Percentiles rank a stretch among this genome's conserved stretches.
These are phyloP conservation scores for Fragilariopsis cylindrus DNA, from an alignment of 108 stramenopile species.

Conservation along the genomic window DNA sequence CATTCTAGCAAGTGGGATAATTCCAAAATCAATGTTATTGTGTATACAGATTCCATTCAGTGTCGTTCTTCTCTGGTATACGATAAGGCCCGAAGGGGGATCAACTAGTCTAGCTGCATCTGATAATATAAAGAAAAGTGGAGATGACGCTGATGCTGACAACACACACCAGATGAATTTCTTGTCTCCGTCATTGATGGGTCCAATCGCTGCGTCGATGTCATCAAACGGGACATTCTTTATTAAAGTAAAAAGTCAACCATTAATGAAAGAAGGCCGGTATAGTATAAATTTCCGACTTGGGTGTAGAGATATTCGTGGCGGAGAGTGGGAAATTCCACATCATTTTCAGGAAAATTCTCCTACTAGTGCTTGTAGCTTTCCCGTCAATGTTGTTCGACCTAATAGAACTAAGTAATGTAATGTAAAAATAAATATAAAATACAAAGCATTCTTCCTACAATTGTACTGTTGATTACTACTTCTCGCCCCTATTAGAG, in stretches of 20 bases:
- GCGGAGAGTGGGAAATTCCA: constrained; percentile 50
- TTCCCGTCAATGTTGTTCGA: not conserved
- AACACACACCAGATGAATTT: not conserved
- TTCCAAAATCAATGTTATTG: constrained; percentile 24
- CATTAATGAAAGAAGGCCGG: constrained; percentile 25
- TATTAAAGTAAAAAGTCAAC: constrained; percentile 21
- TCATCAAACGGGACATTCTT: constrained; percentile 31
- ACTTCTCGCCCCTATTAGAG: too few relatives aligned
- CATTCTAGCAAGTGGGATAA: constrained; percentile 34
- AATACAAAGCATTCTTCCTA: too few relatives aligned
- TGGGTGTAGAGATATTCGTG: constrained; percentile 47
- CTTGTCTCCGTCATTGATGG: not conserved
- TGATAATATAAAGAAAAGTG: not conserved
- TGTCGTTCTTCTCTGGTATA: constrained; percentile 36
- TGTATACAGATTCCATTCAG: constrained; percentile 30
- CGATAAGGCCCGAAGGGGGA: constrained; percentile 5
- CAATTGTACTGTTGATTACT: too few relatives aligned
- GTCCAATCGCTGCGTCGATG: constrained; percentile 14
- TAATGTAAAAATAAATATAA: not conserved
- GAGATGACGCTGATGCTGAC: not conserved
- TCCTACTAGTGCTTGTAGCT: not conserved
- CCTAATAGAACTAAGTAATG: not conserved
- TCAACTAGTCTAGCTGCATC: not conserved
- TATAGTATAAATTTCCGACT: constrained; percentile 32
- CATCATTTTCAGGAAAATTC: not conserved